Base-by-base conservation (phyloP, 208 protist genomes). In the Leishmania major region DNA sequence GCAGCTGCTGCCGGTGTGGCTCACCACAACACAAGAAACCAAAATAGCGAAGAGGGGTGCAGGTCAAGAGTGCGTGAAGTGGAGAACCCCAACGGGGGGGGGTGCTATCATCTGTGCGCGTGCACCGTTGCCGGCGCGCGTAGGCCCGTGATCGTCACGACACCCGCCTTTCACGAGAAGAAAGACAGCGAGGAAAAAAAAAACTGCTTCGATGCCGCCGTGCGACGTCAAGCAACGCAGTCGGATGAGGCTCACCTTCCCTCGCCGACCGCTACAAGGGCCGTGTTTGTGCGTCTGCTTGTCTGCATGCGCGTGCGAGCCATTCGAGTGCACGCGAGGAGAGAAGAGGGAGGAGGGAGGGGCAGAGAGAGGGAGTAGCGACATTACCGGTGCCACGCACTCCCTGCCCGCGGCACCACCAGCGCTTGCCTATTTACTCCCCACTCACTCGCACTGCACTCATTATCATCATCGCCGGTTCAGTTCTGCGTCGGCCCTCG, bases 401-500 rank as follows among this genome's bases (percentile, higher is more conserved):
- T 72, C 67, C 31, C 40, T 47, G 19, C 28, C 31, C 7, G 19
- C 67, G 3, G 67, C 17, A 37, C 67, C 35, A 37, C 19, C 35
- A 13, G 8, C 31, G 7, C 28, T 53, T 51, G 25, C 28, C 31
- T 17, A 7, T 62, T 13, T 31, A 31, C 73, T 28, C 51, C 13
- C 67, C 47, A 25, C 37, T 0, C 66, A 53, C 66, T 60, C 77
- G 15, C 55, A 25, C 35, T 19, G 22, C 2, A 6, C 19, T 28
- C 53, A 66, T 53, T 40, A 35, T 40, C 25, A 57, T 81, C 17
- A n/a, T 66, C 22, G n/a, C 28, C 6, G 25, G 35, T 3, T 84
- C 55, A 84, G 69, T 51, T 84, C 59, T 80, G 81, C 47, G 69
- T 57, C 1, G 81, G 53, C 19, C 45, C 81, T 35, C 75, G 77